Conservation (phyloP, 1,284 basidiomycete genomes). For the Salmacisia buchloeana region DNA sequence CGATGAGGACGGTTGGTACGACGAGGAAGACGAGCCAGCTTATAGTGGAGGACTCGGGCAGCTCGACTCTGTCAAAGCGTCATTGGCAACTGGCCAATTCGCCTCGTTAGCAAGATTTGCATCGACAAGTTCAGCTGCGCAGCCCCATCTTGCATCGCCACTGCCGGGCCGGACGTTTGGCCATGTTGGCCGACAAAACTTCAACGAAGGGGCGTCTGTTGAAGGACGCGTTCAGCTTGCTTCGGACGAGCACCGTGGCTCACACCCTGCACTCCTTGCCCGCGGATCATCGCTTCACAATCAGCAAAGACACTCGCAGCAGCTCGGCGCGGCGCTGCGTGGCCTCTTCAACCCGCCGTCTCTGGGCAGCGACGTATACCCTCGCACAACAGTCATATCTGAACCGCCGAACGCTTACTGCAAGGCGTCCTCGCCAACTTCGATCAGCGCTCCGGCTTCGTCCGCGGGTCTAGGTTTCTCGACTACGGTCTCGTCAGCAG, state of each 20-base stretch:
- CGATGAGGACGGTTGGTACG: slow-evolving; percentile 37
- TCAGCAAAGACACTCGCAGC: not conserved
- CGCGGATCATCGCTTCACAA: not conserved
- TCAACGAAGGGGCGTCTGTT: no score
- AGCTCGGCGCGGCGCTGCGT: not conserved
- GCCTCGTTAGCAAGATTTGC: not conserved
- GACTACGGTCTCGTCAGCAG: no score
- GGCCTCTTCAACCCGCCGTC: slow-evolving; percentile 1
- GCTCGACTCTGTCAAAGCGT: slow-evolving; percentile 19
- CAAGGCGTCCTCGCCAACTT: not conserved
- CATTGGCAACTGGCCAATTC: not conserved
- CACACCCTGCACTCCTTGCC: no score
- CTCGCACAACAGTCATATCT: not conserved
- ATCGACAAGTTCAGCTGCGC: not conserved
- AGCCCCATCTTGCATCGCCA: no score
- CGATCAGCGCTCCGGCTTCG: not conserved
- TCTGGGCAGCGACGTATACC: slow-evolving; percentile 4
- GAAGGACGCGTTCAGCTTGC: no score
- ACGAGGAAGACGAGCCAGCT: slow-evolving; percentile 36
- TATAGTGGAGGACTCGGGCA: slow-evolving; percentile 40
- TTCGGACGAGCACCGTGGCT: no score
- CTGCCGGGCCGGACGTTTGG: no score
- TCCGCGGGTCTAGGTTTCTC: not conserved
- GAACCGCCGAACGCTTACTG: no score
- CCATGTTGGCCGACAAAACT: no score